Base-by-base conservation (phyloP, 2,329 filamentous ascomycete species). In the Dactylellina drechsleri region DNA sequence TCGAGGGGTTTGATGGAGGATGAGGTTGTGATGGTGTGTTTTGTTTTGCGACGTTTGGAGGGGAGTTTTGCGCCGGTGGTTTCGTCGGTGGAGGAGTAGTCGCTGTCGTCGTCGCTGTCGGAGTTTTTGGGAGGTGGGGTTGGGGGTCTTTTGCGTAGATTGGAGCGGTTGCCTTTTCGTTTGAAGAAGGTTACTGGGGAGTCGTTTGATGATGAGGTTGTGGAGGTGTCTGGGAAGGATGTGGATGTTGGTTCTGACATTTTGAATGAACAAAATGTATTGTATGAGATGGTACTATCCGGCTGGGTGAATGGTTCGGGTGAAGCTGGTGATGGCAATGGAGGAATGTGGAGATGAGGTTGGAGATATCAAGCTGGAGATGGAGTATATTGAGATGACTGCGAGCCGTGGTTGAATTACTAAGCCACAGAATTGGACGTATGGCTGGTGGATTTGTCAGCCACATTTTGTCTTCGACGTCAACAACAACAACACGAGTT, bases 141-240 rank as follows among this genome's bases (percentile, higher is more conserved):
- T 28, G 90, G 88, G 18, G 91, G 87, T 77, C 92, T 89, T 84
- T 96, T 97, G 80, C 93, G 89, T 65, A 93, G 84, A 80, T 89
- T 93, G 58, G 89, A 86, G 80, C 92, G 93, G 31, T 36, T 87
- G 80, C 87, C 87, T 77, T 88, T 86, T 81, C 93, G 88, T 82
- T 95, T 96, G 82, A 96, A 97, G 87, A 97, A 97, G 60, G 91
- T 82, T 13, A 90, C 87, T 12, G 89, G 85, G 0, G 87, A 86
- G 1, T 83, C 83, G 28, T 16, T n/a, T 47, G 43, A 52, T 18
- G 45, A 41, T 41, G 10, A 31, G 4, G 43, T 18, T 56, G 20
- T 12, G 54, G 5, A 43, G 15, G 4, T 18, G 43, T 20, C 8
- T 1, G 31, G 31, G 5, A 36, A 5, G 10, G 31, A 36, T 28